phyloP scores from a whole-genome alignment of 768 basidiomycete species.

The Amanita phalloides region DNA sequence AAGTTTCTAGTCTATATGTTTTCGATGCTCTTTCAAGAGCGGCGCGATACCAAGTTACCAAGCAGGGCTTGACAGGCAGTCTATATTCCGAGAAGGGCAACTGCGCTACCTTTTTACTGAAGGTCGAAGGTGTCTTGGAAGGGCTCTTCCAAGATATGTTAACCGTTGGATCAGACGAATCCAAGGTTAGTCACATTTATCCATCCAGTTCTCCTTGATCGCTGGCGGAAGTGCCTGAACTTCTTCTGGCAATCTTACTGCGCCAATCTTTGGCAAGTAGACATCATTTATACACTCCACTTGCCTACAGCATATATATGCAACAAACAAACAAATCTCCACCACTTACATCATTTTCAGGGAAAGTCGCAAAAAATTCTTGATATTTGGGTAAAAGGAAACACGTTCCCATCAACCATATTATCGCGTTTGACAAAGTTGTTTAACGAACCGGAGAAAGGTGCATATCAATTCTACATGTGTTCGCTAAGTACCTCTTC shows the following conservation, averaged over 20 bases:
- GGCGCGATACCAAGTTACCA: conserved; percentile 57
- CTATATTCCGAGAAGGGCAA: conserved; percentile 50
- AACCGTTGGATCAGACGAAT: conserved; percentile 49
- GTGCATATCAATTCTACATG: conserved; percentile 68
- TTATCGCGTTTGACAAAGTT: conserved; percentile 63
- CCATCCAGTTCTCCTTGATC: background rate
- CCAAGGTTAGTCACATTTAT: conserved; percentile 63
- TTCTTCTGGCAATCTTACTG: background rate
- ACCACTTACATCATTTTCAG: conserved; percentile 37
- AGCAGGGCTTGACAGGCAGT: conserved; percentile 50
- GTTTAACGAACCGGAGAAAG: conserved; percentile 67
- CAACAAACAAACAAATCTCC: conserved; percentile 27
- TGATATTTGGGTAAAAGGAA: conserved; percentile 93
- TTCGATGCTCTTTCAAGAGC: conserved; percentile 91
- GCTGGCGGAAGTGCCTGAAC: background rate
- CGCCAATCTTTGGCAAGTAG: background rate
- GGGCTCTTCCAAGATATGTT: conserved; percentile 84
- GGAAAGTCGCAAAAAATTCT: conserved; percentile 96
- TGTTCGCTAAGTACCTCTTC: conserved; percentile 78
- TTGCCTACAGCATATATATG: background rate
- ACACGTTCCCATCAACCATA: conserved; percentile 76
- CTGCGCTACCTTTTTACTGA: conserved; percentile 74
- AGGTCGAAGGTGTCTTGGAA: conserved; percentile 85
- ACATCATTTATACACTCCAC: background rate
- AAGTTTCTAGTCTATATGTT: conserved; percentile 84